Base-by-base conservation (phyloP, 768 basidiomycete genomes). In the Kwoniella europaea region DNA sequence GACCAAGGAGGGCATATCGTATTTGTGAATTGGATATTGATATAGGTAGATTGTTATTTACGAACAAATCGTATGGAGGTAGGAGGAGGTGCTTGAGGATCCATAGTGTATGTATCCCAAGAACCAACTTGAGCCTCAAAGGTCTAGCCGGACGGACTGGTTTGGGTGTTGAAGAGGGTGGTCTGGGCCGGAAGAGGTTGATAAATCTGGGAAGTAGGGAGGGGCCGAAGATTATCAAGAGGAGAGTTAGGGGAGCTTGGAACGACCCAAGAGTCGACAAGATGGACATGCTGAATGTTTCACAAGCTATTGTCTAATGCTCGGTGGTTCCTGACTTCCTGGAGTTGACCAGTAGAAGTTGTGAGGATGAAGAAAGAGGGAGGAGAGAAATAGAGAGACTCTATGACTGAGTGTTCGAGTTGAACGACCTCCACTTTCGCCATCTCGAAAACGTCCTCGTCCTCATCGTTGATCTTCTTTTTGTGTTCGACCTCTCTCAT, bases 21-120 rank as follows among this genome's bases (percentile, higher is more conserved):
- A 81, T 68, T 3, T 73, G 46, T 53, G 65, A 63, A 52, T 68
- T 74, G 2, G 71, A 57, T 6, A 63, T 63, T 20, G 67, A 65
- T 27, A 81, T 71, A 15, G 80, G 78, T 2, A 79, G 64, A 18
- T 63, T 22, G 58, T 79, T 44, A n/a, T 54, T 65, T 27, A 63
- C 64, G 71, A 81, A 81, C 60, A 81, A 27, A 67, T 81, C 71
- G 67, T 72, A 79, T 2, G 80, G 80, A 3, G 74, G 78, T 16
- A 61, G 29, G 42, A 74, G 4, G 27, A 79, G 74, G 6, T 71
- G 66, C 16, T 59, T 70, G 43, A 81, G 12, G 10, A 67, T 60
- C 57, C 72, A 79, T 6, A 75, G n/a, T 0, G 75, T 76, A 46
- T 77, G 73, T 10, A 76, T 27, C 20, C 42, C 66, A 1, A 79